Evolutionary conservation across 2,329 filamentous ascomycete genomes (phyloP).

Genomic region (Apiospora aurea): DNA sequence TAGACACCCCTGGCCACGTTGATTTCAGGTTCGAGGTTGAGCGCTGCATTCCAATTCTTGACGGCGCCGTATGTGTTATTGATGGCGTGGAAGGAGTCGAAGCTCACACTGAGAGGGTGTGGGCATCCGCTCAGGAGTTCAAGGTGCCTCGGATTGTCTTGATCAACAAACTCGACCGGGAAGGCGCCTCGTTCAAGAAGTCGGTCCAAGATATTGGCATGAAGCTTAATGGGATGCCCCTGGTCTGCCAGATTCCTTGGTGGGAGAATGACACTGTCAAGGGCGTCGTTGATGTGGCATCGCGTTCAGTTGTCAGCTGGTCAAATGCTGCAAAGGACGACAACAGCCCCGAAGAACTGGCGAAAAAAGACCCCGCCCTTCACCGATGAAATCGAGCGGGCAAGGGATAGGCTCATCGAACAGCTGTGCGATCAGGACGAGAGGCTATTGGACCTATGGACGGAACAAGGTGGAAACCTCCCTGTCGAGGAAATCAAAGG

Average conservation of each 20-base stretch:
- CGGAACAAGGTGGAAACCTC: constrained; percentile 81
- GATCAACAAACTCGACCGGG: constrained; percentile 85
- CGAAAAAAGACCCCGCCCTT: constrained; percentile 60
- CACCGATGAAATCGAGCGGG: constrained; percentile 74
- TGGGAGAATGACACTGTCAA: constrained; percentile 83
- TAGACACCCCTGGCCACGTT: constrained; percentile 95
- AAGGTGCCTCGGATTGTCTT: constrained; percentile 83
- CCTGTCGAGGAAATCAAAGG: constrained; percentile 70
- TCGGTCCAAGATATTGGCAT: constrained; percentile 87
- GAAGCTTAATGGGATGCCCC: constrained; percentile 82
- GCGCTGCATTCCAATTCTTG: constrained; percentile 84
- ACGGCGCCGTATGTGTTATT: constrained; percentile 91
- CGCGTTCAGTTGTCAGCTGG: constrained; percentile 79
- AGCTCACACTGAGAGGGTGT: constrained; percentile 96
- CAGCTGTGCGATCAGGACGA: constrained; percentile 90
- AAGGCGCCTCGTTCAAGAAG: constrained; percentile 81
- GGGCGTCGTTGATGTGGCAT: constrained; percentile 85
- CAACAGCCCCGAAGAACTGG: constrained; percentile 45
- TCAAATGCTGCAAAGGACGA: constrained; percentile 47
- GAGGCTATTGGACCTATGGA: constrained; percentile 81
- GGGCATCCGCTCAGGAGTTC: constrained; percentile 87
- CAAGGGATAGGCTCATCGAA: constrained; percentile 81
- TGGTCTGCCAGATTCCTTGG: constrained; percentile 95
- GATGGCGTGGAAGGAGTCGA: constrained; percentile 94
- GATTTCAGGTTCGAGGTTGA: constrained; percentile 98